Base-by-base conservation (phyloP, 1,284 basidiomycete genomes). In the Moniliophthora roreri region DNA sequence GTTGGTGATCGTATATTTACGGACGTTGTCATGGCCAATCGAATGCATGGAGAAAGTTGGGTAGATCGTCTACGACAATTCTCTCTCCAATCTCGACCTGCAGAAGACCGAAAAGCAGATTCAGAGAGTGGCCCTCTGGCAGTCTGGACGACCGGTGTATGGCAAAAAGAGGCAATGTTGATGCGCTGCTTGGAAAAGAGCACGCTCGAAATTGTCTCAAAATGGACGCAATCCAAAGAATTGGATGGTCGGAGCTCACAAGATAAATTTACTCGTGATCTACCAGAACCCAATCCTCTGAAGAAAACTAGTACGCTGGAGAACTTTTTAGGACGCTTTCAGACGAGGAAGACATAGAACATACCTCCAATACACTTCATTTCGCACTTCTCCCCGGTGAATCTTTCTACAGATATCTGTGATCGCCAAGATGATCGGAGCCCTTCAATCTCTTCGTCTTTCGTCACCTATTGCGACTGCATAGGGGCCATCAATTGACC, bases 1-100 rank as follows among this genome's bases (percentile, higher is more conserved):
- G 83, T 98, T 9, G 95, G 95, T 1, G 95, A 98, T 71, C 79
- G 95, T 9, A 73, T 95, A 38, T 91, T 95, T 63, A 98, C 95
- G 0, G 95, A 98, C 68, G 76, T 95, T 16, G 81, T 97, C 41
- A 77, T 98, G 64, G 89, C 93, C 4, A 88, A 90, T 59, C 85
- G 93, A 40, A 84, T 91, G 75, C 68, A 67, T 50, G 65, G n/a
- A 58, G 54, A 26, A 61, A 60, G 35, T 61, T 67, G 54, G 66
- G 67, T 34, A 58, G 58, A 28, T 63, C 59, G 11, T 62, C 60
- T 16, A 36, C 61, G 16, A 52, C 40, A 57, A 18, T 56, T 53
- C 38, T 55, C 52, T 16, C 34, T 51, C 10, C 52, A n/a, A n/a
- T n/a, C n/a, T n/a, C n/a, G 18, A 45, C 28, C 11, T 18, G 53